Conservation (phyloP, 495 filamentous ascomycete genomes). For the Jackrogersella multiformis region DNA sequence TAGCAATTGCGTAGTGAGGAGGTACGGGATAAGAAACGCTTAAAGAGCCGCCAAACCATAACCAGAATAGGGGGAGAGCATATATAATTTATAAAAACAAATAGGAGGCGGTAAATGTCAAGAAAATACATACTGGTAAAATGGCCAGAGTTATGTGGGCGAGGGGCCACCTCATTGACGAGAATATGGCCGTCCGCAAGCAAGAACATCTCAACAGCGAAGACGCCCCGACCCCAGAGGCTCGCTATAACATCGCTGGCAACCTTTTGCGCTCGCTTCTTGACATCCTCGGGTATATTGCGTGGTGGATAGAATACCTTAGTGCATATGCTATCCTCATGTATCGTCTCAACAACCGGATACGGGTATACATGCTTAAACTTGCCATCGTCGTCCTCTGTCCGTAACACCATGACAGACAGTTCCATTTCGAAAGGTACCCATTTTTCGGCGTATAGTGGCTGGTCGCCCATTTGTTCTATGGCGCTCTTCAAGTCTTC, state of each 20-base stretch:
- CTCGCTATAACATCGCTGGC: conserved; percentile 80
- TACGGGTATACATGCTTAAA: conserved; percentile 70
- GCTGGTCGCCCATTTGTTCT: conserved; percentile 71
- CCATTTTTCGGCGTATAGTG: conserved; percentile 92
- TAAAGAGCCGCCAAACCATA: no score
- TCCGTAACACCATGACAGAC: conserved; percentile 94
- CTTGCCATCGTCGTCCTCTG: conserved; percentile 71
- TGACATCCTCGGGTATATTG: conserved; percentile 67
- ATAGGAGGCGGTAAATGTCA: neutral
- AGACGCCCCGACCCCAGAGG: conserved; percentile 89
- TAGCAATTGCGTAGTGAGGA: neutral
- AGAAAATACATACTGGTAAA: conserved; percentile 69
- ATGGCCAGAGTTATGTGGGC: conserved; percentile 96
- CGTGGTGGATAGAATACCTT: conserved; percentile 88
- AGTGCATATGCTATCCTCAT: conserved; percentile 96
- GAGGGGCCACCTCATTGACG: conserved; percentile 93
- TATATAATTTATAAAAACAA: neutral
- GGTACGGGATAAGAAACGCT: neutral
- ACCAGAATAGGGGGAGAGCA: no score
- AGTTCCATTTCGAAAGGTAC: conserved; percentile 85
- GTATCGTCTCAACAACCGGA: conserved; percentile 91
- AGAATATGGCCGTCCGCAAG: conserved; percentile 78
- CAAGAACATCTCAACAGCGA: conserved; percentile 97
- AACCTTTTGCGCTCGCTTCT: conserved; percentile 74
- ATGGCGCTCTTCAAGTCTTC: conserved; percentile 75